These are phyloP conservation scores for Pleurotus tuber-regium DNA, from an alignment of 768 basidiomycete genomes.

Conservation along the genomic window DNA sequence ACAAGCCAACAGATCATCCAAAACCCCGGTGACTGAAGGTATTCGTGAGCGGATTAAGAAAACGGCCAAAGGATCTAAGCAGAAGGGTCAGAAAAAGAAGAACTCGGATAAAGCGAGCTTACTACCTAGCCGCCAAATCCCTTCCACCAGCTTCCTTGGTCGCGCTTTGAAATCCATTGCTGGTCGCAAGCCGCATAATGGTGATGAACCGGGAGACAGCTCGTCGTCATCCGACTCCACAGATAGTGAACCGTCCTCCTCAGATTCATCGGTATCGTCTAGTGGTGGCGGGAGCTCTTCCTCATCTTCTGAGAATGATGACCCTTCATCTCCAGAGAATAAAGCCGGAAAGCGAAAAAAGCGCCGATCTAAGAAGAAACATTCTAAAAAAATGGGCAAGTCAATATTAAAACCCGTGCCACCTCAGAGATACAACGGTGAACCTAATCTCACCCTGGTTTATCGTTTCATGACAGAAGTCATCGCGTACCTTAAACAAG, in stretches of 20 bases:
- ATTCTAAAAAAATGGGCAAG: neutral
- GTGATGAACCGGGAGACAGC: neutral
- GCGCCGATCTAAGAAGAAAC: neutral
- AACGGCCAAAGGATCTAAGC: neutral
- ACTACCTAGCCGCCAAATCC: neutral
- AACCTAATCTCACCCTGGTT: conserved; percentile 17
- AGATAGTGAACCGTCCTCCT: neutral
- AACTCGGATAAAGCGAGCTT: neutral
- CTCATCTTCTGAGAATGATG: neutral
- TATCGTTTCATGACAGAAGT: conserved; percentile 26
- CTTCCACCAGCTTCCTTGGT: neutral
- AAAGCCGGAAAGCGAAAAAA: too few species aligned
- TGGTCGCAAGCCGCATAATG: neutral
- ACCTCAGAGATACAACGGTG: conserved; percentile 24
- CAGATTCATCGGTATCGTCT: neutral
- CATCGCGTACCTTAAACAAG: conserved; percentile 21
- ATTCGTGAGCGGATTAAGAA: neutral
- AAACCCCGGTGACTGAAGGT: neutral
- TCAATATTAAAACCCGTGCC: conserved; percentile 21
- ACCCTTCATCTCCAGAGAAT: neutral
- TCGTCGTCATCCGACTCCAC: too few species aligned
- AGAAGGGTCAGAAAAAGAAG: neutral
- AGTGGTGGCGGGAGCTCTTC: neutral
- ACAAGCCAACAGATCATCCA: neutral
- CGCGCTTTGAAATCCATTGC: neutral